Evolutionary conservation across 257 asterid species (phyloP), one percentile per base, ranked within the genome.

Genomic region (Echium plantagineum): DNA sequence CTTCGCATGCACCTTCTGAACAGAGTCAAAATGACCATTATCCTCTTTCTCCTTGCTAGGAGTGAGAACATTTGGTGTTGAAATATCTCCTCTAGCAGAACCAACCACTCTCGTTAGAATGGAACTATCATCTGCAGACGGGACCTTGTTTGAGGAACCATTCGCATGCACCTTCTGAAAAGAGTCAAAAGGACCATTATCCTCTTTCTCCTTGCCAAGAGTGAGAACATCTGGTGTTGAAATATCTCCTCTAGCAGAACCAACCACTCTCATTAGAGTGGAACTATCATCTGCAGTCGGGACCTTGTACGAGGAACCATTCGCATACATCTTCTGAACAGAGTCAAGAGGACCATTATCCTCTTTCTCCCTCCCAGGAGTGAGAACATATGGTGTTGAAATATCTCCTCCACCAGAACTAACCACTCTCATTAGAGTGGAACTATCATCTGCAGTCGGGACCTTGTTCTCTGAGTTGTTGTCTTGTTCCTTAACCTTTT

Each of bases 401-500:
- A 61, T 55, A 62, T 63, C 71, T 28, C 69, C 74, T 58, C 57
- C 63, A 1, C 59, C 51, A 38, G 72, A 63, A 58, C 72, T 80
- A 52, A 32, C 59, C 64, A 67, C 61, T 60, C 58, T 62, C 38
- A 42, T 21, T 31, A 71, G 69, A 73, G 61, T 21, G 49, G 42
- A 59, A 70, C n/a, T 57, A 31, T 66, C 79, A 74, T 75, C 83
- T 38, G 55, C 67, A 68, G 63, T 38, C 16, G 24, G 69, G 21
- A 62, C 57, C 55, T 66, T 74, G 59, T 67, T 61, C 59, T 65
- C 80, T 4, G 32, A 74, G 60, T 47, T 52, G 48, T 64, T 68
- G 62, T 61, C 80, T 66, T 74, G 69, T 42, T 30, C 83, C 58
- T 69, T 80, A 55, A 49, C 76, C 77, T 75, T 78, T 58, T 65